phyloP scores from a whole-genome alignment of 2,329 filamentous ascomycete species.

The Colletotrichum viniferum region DNA sequence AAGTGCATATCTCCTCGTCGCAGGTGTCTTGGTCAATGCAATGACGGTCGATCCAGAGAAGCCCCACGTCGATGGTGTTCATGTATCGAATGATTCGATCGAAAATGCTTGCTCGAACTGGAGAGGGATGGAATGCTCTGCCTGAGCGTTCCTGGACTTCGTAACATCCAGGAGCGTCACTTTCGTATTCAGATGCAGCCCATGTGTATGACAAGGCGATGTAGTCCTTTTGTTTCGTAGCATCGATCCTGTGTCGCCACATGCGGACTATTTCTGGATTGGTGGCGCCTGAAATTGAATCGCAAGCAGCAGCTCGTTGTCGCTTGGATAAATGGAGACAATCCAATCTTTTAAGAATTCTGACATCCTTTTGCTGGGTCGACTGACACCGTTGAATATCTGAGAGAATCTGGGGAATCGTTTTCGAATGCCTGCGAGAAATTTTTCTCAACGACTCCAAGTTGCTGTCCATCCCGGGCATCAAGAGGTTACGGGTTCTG shows the following conservation, averaged over 20 bases:
- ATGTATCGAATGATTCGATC: neutral
- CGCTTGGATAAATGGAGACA: neutral
- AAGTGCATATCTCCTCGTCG: accelerated
- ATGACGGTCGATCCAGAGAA: neutral
- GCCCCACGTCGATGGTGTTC: neutral
- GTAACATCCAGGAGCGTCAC: neutral
- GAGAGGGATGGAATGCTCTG: accelerated
- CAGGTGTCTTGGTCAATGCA: neutral
- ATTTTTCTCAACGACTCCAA: neutral
- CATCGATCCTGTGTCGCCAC: neutral
- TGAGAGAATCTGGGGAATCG: neutral
- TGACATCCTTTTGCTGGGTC: neutral
- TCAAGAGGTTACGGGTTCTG: accelerated
- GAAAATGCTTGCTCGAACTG: neutral
- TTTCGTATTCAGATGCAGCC: neutral
- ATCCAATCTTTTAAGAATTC: neutral
- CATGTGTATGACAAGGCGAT: neutral
- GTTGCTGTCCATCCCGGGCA: neutral
- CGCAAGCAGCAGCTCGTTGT: neutral
- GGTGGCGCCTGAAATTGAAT: neutral
- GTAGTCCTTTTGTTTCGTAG: neutral
- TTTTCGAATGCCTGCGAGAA: neutral
- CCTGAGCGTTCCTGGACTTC: neutral
- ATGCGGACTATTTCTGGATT: accelerated
- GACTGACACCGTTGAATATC: neutral